Evolutionary conservation across 306 rosid genomes (phyloP).

Genomic region (Adenanthera pavonina): DNA sequence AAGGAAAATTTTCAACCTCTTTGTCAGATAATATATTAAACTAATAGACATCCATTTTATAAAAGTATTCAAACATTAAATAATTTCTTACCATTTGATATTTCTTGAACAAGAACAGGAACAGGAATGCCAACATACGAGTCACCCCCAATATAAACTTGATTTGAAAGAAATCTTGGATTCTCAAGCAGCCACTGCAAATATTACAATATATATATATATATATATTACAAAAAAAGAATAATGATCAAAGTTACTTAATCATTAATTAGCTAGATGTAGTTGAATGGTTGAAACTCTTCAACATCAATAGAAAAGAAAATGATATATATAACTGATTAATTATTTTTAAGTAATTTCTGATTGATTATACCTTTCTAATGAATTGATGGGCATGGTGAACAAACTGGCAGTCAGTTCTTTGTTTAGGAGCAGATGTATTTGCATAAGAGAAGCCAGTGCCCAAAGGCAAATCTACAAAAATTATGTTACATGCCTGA

Average conservation of each 20-base stretch:
- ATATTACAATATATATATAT: too few relatives aligned
- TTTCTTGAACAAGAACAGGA: conserved; percentile 48
- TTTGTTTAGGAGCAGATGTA: conserved; percentile 2
- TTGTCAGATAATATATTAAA: too few relatives aligned
- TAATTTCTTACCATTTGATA: conserved; percentile 47
- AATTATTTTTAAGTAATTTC: neutral
- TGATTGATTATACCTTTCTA: conserved; percentile 41
- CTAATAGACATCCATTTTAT: neutral
- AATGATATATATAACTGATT: too few relatives aligned
- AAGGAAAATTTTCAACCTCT: too few relatives aligned
- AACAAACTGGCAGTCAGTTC: conserved; percentile 31
- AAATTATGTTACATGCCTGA: conserved; percentile 49
- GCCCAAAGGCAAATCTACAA: conserved; percentile 52
- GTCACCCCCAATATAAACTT: conserved; percentile 56
- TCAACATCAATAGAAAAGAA: too few relatives aligned
- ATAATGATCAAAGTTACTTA: neutral
- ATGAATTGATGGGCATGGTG: conserved; percentile 48
- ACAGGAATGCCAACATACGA: conserved; percentile 56
- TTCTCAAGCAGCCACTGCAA: neutral
- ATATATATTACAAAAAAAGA: neutral
- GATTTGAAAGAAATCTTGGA: conserved; percentile 44
- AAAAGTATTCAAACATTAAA: neutral
- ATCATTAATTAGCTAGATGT: too few relatives aligned
- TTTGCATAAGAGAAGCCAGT: conserved; percentile 66
- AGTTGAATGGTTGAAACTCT: neutral